Percentiles rank a stretch among this genome's conserved stretches.
Evolutionary conservation across 805 yeast genomes (phyloP).

Genomic region (Candida palmyrensis): DNA sequence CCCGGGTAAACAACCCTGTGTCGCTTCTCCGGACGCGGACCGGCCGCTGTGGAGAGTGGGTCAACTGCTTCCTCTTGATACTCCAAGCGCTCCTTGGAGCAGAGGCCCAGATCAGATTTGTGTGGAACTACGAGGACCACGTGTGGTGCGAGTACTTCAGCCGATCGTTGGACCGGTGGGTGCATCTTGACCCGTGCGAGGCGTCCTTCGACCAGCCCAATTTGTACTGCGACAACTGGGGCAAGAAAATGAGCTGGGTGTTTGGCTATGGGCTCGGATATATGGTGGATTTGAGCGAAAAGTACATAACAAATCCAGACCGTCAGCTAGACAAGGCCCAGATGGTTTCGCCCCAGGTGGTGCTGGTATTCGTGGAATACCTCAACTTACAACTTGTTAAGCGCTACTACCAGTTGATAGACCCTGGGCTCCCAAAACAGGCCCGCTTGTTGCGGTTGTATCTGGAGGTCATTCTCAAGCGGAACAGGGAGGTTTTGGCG

Average conservation of each 20-base stretch:
- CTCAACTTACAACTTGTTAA: not conserved
- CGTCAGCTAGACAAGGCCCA: conserved; percentile 16
- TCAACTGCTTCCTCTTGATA: conserved; percentile 71
- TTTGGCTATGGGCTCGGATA: conserved; percentile 64
- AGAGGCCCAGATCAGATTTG: conserved; percentile 44
- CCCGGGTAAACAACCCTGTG: conserved; percentile 68
- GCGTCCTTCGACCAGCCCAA: conserved; percentile 77
- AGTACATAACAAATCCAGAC: conserved; percentile 48
- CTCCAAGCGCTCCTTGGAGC: conserved; percentile 56
- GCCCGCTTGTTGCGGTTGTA: conserved; percentile 21
- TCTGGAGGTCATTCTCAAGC: conserved; percentile 30
- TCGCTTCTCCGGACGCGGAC: conserved; percentile 53
- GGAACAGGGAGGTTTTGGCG: conserved; percentile 24
- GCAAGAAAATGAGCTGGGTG: conserved; percentile 86
- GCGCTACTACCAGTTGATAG: conserved; percentile 12
- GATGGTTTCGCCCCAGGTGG: not conserved
- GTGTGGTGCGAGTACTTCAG: conserved; percentile 95
- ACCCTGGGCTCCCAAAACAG: conserved; percentile 5
- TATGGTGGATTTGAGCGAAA: conserved; percentile 60
- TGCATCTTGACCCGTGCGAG: conserved; percentile 88
- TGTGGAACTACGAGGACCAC: conserved; percentile 91
- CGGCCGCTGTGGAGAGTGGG: conserved; percentile 97
- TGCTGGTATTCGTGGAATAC: not conserved
- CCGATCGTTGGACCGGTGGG: conserved; percentile 57
- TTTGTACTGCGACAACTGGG: conserved; percentile 82